phyloP scores from a whole-genome alignment of 441 rosid species.

The Pelargonium myrrhifolium region DNA sequence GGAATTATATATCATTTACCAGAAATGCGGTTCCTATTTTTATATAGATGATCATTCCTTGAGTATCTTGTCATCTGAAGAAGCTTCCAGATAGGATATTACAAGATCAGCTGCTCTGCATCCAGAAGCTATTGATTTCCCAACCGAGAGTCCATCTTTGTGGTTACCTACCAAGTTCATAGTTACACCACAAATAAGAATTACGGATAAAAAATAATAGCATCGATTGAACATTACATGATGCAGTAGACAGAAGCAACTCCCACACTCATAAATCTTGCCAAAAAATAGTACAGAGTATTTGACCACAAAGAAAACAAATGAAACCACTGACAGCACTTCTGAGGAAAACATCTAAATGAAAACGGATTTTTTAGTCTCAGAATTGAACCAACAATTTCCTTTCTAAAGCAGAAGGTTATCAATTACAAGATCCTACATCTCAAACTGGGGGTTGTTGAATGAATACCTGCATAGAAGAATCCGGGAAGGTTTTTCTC shows the following conservation, averaged over 20 bases:
- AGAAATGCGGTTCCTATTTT: constrained; percentile 4
- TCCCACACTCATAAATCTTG: not conserved
- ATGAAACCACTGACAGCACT: not conserved
- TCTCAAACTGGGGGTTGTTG: constrained; percentile 2
- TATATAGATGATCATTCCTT: constrained; percentile 19
- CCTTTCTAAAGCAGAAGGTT: not conserved
- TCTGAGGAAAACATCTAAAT: not conserved
- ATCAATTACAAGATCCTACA: not conserved
- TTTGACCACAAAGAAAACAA: not conserved
- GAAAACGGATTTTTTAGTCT: not conserved
- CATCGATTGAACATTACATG: not conserved
- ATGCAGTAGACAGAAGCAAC: not conserved
- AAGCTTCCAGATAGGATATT: constrained; percentile 62
- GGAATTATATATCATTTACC: not conserved
- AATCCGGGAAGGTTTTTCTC: constrained; percentile 84
- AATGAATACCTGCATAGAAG: constrained; percentile 75
- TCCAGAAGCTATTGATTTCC: constrained; percentile 75
- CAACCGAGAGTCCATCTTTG: constrained; percentile 77
- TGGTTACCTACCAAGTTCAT: constrained; percentile 59
- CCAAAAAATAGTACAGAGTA: not conserved
- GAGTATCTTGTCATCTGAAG: constrained; percentile 34
- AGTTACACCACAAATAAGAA: constrained; percentile 13
- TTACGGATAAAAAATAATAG: not conserved
- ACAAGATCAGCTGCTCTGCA: constrained; percentile 85
- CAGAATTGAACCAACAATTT: not conserved